Conservation (phyloP, 2,329 filamentous ascomycete species). For the Ascochyta rabiei region DNA sequence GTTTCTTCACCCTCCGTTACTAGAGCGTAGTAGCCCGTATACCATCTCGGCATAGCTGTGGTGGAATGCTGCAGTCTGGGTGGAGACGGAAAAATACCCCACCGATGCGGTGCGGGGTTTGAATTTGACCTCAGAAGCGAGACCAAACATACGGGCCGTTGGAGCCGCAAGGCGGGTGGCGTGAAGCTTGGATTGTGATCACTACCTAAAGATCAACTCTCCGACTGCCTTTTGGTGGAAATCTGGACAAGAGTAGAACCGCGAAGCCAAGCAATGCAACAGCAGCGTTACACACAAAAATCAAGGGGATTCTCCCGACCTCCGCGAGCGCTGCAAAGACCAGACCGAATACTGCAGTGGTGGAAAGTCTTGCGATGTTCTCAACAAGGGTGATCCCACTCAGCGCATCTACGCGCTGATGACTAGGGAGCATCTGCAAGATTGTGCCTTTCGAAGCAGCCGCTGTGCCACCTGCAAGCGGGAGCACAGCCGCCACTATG, state of each 20-base stretch:
- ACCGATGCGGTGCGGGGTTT: constrained; percentile 20
- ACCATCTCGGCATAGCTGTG: background rate
- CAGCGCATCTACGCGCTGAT: constrained; percentile 68
- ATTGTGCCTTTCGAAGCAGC: constrained; percentile 76
- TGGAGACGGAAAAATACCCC: constrained; percentile 21
- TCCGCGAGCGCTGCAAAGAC: constrained; percentile 69
- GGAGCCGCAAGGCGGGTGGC: constrained; percentile 1
- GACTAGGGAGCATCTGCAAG: constrained; percentile 69
- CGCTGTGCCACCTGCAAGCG: constrained; percentile 71
- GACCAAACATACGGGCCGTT: background rate
- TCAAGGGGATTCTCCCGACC: constrained; percentile 64
- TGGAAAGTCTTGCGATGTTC: constrained; percentile 68
- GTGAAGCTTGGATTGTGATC: constrained; percentile 4
- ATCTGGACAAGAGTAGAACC: constrained; percentile 54
- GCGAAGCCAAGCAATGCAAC: constrained; percentile 60
- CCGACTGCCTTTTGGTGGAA: constrained; percentile 52
- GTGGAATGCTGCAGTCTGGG: background rate
- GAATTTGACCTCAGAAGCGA: background rate
- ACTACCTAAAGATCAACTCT: constrained; percentile 8
- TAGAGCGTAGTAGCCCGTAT: background rate
- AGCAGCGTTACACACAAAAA: constrained; percentile 70
- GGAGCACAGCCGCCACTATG: constrained; percentile 67
- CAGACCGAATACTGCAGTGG: constrained; percentile 68
- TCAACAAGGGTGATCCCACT: constrained; percentile 73
- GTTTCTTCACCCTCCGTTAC: constrained; percentile 7